Base-by-base conservation (phyloP, 345 rosid species). In the Rhizophora apiculata region DNA sequence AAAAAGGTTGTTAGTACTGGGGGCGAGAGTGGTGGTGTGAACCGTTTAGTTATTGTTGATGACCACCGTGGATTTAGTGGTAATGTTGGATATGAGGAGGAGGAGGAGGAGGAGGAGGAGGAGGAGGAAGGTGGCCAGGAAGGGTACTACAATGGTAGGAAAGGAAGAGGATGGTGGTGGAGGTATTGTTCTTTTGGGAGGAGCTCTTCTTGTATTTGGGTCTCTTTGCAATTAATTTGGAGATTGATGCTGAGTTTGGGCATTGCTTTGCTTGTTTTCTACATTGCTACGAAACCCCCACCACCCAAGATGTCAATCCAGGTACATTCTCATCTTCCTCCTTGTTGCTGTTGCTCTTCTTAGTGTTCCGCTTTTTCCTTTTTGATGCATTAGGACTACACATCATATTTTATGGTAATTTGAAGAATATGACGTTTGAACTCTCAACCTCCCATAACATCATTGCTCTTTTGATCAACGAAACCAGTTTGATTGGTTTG, bases 261-360 rank as follows among this genome's bases (percentile, higher is more conserved):
- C 30, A 69, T 86, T 58, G 93, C 93, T 29, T 78, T 93, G 85
- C 92, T 93, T 10, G 89, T 93, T 10, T 93, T 89, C 81, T 93
- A 86, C 79, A 54, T 85, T 55, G 86, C 89, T n/a, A 85, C 96
- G 16, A 89, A 90, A 59, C 98, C 98, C 34, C 90, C 98, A 24
- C 80, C 80, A 22, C 98, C 98, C 18, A 58, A 74, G 34, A 54
- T 90, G 13, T 87, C 89, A n/a, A 30, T 91, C 52, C 79, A 84
- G 92, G 98, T 93, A 85, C 46, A 3, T 39, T 55, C 22, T 11
- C 21, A 43, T 43, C 49, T 15, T 13, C 49, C 49, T 39, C 48
- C 11, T 2, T 16, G 16, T 39, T 39, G 37, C 37, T 8, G 0
- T 34, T 34, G 37, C 37, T 39, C 16, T 39, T 39, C 16, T 2